Conservation (phyloP, 331 rosid species). For the Spiraea crenata region DNA sequence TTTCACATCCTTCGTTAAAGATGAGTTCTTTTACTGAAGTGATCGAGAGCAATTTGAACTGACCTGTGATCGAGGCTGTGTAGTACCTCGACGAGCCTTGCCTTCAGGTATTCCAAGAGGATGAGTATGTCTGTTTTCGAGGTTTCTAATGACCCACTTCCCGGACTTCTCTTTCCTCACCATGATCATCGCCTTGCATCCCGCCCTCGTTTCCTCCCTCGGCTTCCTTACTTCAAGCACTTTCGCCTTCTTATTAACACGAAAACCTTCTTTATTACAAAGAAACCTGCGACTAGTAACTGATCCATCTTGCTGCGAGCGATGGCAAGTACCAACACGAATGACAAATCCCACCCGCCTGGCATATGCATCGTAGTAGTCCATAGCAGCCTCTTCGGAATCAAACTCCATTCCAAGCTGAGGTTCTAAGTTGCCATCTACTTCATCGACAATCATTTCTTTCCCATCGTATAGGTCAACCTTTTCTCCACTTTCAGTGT, state of each 20-base stretch:
- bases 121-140: constrained; percentile 14
- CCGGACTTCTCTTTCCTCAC: constrained; percentile 13
- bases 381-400: constrained; percentile 69
- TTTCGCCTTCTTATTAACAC: constrained; percentile 14
- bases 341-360: constrained; percentile 63
- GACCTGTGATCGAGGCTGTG: constrained; percentile 13
- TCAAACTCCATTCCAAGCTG: constrained; percentile 73
- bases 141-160: constrained; percentile 18
- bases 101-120: constrained; percentile 4
- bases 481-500: constrained; percentile 3
- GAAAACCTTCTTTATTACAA: constrained; percentile 24
- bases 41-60: no score
- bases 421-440: constrained; percentile 37
- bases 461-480: not conserved
- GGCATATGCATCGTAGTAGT: constrained; percentile 62
- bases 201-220: constrained; percentile 17
- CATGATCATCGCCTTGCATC: constrained; percentile 22
- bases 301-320: constrained; percentile 12
- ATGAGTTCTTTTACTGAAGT: no score
- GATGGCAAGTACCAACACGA: constrained; percentile 39
- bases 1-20: no score
- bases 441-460: constrained; percentile 29
- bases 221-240: constrained; percentile 13
- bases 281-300: constrained; percentile 20
- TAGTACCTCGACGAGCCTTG: not conserved